Conservation (phyloP, 345 rosid species). For the Eucalyptus leucophloia region DNA sequence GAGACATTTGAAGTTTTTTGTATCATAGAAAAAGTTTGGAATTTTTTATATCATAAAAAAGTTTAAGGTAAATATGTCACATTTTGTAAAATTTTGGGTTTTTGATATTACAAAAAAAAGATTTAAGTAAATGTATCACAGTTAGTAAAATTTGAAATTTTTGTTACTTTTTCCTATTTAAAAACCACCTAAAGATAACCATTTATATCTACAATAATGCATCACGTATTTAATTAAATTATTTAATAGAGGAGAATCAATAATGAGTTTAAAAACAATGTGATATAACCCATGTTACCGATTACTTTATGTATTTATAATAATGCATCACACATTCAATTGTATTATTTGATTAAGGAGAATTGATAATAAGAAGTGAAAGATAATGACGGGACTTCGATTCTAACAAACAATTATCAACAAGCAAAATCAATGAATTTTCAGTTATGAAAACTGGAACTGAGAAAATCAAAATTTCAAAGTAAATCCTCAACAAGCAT, state of each 20-base stretch:
- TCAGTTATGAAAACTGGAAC: not conserved
- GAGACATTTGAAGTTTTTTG: too few species aligned
- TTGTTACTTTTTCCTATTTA: not conserved
- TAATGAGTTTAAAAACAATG: not conserved
- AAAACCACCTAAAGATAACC: not conserved
- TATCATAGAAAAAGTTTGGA: fast-evolving
- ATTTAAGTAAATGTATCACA: fast-evolving
- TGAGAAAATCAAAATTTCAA: not conserved
- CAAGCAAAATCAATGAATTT: not conserved
- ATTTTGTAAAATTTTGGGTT: fast-evolving
- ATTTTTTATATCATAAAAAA: too few species aligned
- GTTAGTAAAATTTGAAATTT: not conserved
- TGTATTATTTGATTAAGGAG: not conserved
- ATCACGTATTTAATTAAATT: not conserved
- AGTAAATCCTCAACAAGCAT: not conserved
- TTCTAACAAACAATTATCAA: not conserved
- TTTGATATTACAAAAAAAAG: too few species aligned
- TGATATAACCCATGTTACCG: not conserved
- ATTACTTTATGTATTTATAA: not conserved
- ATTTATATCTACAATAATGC: not conserved
- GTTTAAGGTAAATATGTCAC: fast-evolving
- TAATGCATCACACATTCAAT: not conserved
- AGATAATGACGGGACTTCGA: not conserved
- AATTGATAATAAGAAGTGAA: not conserved
- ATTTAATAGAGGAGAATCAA: not conserved